Evolutionary conservation across 768 basidiomycete species (phyloP).

Genomic region (Termitomyces heimii): DNA sequence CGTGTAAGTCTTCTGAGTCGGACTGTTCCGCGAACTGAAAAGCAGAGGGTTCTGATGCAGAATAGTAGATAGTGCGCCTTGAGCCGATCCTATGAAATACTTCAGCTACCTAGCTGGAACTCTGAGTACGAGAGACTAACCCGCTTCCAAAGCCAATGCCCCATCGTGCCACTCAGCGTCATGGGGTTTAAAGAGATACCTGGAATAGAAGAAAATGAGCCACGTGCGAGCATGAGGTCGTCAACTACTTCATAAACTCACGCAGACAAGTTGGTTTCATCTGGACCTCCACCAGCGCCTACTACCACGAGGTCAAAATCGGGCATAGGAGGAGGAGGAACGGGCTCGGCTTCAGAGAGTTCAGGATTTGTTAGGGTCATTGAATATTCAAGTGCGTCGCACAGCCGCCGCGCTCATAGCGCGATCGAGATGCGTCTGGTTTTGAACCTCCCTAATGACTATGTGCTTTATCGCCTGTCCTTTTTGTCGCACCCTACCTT

Average conservation of each 20-base stretch:
- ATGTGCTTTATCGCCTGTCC: neutral
- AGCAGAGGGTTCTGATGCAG: slow-evolving; percentile 50
- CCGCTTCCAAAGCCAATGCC: slow-evolving; percentile 82
- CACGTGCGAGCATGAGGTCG: slow-evolving; percentile 12
- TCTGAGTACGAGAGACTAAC: slow-evolving; percentile 30
- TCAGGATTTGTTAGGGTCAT: slow-evolving; percentile 10
- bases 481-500: neutral
- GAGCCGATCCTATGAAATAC: slow-evolving; percentile 62
- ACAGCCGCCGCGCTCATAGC: slow-evolving; percentile 6
- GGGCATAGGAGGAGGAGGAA: slow-evolving; percentile 22
- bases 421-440: no score
- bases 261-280: slow-evolving; percentile 87
- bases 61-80: slow-evolving; percentile 68
- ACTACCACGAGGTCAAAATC: slow-evolving; percentile 74
- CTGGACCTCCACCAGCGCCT: slow-evolving; percentile 82
- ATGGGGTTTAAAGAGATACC: slow-evolving; percentile 83
- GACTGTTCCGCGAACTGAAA: slow-evolving; percentile 32
- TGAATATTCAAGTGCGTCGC: slow-evolving; percentile 7
- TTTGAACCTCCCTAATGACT: no score
- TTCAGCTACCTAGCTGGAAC: neutral
- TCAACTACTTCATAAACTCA: slow-evolving; percentile 29
- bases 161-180: slow-evolving; percentile 71
- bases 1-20: slow-evolving; percentile 23
- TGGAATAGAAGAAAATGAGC: slow-evolving; percentile 24
- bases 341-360: neutral